Base-by-base conservation (phyloP, 2,329 filamentous ascomycete genomes). In the Penicillium sp. region DNA sequence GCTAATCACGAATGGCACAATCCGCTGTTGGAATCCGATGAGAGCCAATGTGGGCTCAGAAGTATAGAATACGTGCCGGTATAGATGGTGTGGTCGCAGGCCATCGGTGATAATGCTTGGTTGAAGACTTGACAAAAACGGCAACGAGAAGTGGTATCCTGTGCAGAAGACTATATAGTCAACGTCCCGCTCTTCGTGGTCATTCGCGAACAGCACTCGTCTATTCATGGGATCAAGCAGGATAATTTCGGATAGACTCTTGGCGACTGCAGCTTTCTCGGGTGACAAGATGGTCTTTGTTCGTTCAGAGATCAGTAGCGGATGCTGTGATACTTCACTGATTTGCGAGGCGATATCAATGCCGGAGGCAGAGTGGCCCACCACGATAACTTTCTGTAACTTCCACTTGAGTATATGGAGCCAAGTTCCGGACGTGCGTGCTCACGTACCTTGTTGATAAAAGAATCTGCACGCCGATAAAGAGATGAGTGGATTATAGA, bases 271-370 rank as follows among this genome's bases (percentile, higher is more conserved):
- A 2, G 45, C 45, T 24, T 55, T 41, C 22, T 56, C 37, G 2
- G 56, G 53, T 13, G 56, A 41, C 9, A 58, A 22, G 4, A 9
- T 21, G 26, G 52, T 56, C 31, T 49, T 35, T 21, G 48, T 58
- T 13, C 53, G 52, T 27, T 58, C 56, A 3, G 57, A 57, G 8
- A 59, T 59, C 11, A 59, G 21, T 8, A 59, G 26, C 8, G 57
- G 57, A 11, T 52, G 41, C 29, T 59, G 41, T 5, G 57, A 59
- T 6, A 57, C 57, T 21, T 29, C 14, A 6, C 50, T 31, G 9
- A 59, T 57, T 43, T 59, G 57, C 11, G 11, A 48, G 2, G 54
- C 57, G 33, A 59, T 59, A 22, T 59, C 57, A 10, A 59, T 59
- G 22, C 57, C 57, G 1, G 57, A 59, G 5, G 57, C 57, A 6